Conservation (phyloP, 2,329 filamentous ascomycete species). For the Pseudocercospora musae region DNA sequence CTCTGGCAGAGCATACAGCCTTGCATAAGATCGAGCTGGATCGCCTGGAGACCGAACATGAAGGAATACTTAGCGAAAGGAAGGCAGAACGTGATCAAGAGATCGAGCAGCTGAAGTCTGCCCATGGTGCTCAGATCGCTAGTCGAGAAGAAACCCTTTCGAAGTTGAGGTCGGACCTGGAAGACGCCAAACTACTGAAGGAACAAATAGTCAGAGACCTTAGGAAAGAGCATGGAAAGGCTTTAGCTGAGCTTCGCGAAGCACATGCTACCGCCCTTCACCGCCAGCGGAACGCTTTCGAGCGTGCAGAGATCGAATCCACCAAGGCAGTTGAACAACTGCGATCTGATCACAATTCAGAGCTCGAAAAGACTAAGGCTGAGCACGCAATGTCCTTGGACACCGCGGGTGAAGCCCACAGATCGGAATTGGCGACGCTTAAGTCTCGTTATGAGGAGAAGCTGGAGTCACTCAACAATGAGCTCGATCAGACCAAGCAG, state of each 20-base stretch:
- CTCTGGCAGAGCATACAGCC: slow-evolving; percentile 1
- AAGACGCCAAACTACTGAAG: too few relatives aligned
- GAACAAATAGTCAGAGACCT: too few relatives aligned
- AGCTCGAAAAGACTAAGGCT: slow-evolving; percentile 4
- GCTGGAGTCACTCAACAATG: slow-evolving; percentile 6
- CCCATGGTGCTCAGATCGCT: too few relatives aligned
- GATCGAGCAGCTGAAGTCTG: not conserved
- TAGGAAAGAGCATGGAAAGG: too few relatives aligned
- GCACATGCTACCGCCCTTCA: too few relatives aligned
- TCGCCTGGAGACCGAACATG: not conserved
- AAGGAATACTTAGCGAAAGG: not conserved
- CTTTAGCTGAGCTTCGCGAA: too few relatives aligned
- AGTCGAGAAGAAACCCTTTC: too few relatives aligned
- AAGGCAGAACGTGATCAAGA: not conserved
- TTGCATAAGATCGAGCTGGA: not conserved
- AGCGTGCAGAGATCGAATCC: too few relatives aligned
- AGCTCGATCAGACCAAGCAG: slow-evolving; percentile 4
- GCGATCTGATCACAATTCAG: not conserved
- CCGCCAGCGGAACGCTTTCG: too few relatives aligned
- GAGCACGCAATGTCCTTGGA: slow-evolving; percentile 2
- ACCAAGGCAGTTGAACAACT: too few relatives aligned
- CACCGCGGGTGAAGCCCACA: slow-evolving; percentile 3
- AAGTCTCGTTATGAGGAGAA: slow-evolving; percentile 5
- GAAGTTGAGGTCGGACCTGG: too few relatives aligned
- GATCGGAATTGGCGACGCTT: slow-evolving; percentile 7